Percentiles rank a stretch among this genome's conserved stretches.
Evolutionary conservation across 2,329 filamentous ascomycete genomes (phyloP).

Genomic region (Pseudopyricularia javanii): DNA sequence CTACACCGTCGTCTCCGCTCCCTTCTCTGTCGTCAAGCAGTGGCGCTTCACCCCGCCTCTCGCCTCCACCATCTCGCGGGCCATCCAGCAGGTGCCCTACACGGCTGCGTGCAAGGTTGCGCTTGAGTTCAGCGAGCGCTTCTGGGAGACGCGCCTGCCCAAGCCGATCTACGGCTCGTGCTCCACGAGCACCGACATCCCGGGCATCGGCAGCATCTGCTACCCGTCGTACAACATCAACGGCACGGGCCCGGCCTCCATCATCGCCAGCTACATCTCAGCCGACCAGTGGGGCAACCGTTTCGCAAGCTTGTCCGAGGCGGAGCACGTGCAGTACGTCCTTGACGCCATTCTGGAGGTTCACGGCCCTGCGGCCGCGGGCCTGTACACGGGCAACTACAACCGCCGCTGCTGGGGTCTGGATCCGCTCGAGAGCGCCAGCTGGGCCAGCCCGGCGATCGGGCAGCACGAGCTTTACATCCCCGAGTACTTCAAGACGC

Average conservation of each 20-base stretch:
- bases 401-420: slow-evolving; percentile 53
- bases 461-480: slow-evolving; percentile 60
- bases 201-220: slow-evolving; percentile 49
- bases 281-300: slow-evolving; percentile 23
- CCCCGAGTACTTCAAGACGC: slow-evolving; percentile 60
- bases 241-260: slow-evolving; percentile 45
- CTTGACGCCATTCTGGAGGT: slow-evolving; percentile 55
- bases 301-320: slow-evolving; percentile 36
- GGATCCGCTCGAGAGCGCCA: slow-evolving; percentile 47
- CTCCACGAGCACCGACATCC: slow-evolving; percentile 41
- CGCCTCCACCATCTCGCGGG: slow-evolving; percentile 27
- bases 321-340: slow-evolving; percentile 49
- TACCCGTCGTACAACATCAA: slow-evolving; percentile 59
- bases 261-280: slow-evolving; percentile 46
- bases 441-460: slow-evolving; percentile 47
- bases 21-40: slow-evolving; percentile 50
- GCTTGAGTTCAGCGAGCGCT: slow-evolving; percentile 54
- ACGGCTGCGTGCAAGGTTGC: slow-evolving; percentile 40
- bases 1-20: slow-evolving; percentile 53
- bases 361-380: slow-evolving; percentile 46
- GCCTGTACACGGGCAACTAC: slow-evolving; percentile 54
- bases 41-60: slow-evolving; percentile 37
- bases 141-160: slow-evolving; percentile 35
- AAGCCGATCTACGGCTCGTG: slow-evolving; percentile 53
- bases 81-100: slow-evolving; percentile 34